These are phyloP conservation scores for Cutaneotrichosporon arboriforme DNA, from an alignment of 1,284 basidiomycete species.

Conservation along the genomic window DNA sequence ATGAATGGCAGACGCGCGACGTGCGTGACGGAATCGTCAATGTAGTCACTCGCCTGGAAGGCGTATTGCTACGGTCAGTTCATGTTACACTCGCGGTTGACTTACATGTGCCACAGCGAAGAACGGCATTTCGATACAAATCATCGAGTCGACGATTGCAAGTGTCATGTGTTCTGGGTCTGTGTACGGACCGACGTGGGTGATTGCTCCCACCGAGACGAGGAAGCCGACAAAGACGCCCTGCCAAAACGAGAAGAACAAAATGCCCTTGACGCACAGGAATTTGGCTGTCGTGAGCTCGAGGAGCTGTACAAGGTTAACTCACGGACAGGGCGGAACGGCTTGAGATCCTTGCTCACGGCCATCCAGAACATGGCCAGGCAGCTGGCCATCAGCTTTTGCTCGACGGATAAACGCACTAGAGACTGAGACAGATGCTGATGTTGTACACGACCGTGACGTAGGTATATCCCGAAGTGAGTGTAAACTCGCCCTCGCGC, in stretches of 20 bases:
- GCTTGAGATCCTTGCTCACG: constrained; percentile 75
- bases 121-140: constrained; percentile 96
- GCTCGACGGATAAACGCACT: constrained; percentile 21
- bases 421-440: constrained; percentile 51
- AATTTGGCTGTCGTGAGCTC: constrained; percentile 68
- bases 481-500: constrained; percentile 79
- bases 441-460: constrained; percentile 69
- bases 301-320: neutral
- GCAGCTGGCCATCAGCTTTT: constrained; percentile 73
- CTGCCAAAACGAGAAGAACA: constrained; percentile 99
- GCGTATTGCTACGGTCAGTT: constrained; percentile 36
- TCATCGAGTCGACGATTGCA: constrained; percentile 80
- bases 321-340: constrained; percentile 63
- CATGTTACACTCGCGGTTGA: neutral
- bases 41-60: constrained; percentile 63
- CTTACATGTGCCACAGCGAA: constrained; percentile 80
- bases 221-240: constrained; percentile 78
- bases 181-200: constrained; percentile 73
- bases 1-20: constrained; percentile 80
- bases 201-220: constrained; percentile 73
- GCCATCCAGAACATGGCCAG: constrained; percentile 93
- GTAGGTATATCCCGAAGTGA: constrained; percentile 85
- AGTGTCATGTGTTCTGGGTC: constrained; percentile 86
- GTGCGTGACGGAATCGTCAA: constrained; percentile 61
- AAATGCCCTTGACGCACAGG: constrained; percentile 93